phyloP scores from a whole-genome alignment of 1,284 basidiomycete species.

The Ganoderma sinense region DNA sequence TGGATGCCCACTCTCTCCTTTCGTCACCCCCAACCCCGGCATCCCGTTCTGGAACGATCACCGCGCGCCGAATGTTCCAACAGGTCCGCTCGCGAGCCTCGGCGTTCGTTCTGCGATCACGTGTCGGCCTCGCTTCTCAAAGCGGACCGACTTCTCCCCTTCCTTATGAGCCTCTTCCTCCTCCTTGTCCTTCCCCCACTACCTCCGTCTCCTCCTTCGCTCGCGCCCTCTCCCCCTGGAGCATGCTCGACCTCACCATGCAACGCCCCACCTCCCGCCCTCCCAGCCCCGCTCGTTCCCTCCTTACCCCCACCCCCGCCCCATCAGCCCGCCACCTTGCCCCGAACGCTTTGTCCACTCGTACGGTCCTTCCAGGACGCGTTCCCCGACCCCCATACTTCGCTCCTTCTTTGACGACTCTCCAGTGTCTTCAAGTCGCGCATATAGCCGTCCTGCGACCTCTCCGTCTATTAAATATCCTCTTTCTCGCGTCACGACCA shows the following conservation, averaged over 20 bases:
- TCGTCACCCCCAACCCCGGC: conserved; percentile 15
- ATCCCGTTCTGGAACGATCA: conserved; percentile 33
- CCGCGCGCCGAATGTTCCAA: conserved; percentile 33
- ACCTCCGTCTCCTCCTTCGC: conserved; percentile 25
- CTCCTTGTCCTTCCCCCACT: conserved; percentile 34
- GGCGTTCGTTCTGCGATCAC: conserved; percentile 36
- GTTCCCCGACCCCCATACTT: conserved; percentile 20
- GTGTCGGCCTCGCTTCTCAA: conserved; percentile 24
- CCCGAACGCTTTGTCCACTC: conserved; percentile 14
- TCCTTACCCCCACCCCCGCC: conserved; percentile 23
- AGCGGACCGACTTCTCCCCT: conserved; percentile 18
- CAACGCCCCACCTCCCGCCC: conserved; percentile 28
- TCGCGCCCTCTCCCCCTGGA: conserved; percentile 27
- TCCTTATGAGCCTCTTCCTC: conserved; percentile 26
- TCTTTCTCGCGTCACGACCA: conserved; percentile 20
- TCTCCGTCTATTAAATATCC: conserved; percentile 19
- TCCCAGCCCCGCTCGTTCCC: conserved; percentile 27
- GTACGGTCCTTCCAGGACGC: conserved; percentile 11
- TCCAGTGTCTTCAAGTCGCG: conserved; percentile 18
- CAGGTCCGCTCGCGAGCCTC: conserved; percentile 39
- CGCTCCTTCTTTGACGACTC: conserved; percentile 31
- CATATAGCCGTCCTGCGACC: conserved; percentile 30
- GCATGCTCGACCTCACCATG: conserved; percentile 30
- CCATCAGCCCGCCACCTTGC: conserved; percentile 22
- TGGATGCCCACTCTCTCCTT: conserved; percentile 18